Base-by-base conservation (phyloP, 305 asterid species). In the Lippia alba region DNA sequence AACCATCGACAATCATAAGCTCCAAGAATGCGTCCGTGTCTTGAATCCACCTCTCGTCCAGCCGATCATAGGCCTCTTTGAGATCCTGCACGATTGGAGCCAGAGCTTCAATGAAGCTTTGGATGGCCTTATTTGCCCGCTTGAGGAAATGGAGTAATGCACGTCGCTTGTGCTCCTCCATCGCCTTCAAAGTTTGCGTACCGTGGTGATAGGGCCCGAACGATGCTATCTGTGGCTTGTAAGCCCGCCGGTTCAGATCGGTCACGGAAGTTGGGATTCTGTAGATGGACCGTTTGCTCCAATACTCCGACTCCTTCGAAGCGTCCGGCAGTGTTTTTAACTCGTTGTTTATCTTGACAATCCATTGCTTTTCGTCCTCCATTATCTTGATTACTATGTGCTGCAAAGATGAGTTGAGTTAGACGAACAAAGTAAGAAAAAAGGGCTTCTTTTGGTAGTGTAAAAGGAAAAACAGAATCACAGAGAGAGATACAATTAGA, bases 1-100 rank as follows among this genome's bases (percentile, higher is more conserved):
- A 67, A 0, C 91, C 89, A 74, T 86, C 87, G 6, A 50, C 20
- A 51, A 83, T 69, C 89, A 86, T 83, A 32, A 83, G 18, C 63
- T 55, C 41, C 73, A 81, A 40, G 71, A 86, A 86, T 2, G 24
- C 75, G 1, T 68, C 32, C 7, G 41, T 12, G 15, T 72, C 65
- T 0, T 61, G 7, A 14, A 45, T 45, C 81, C 82, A 63, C 0
- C 8, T 14, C 3, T 15, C 32, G n/a, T 76, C 84, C 64, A 76
- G 61, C n/a, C 53, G 65, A 60, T 71, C 82, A 7, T 86, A 84
- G 3, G 86, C 77, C 7, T 72, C 79, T 76, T 61, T 79, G 56
- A 86, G 20, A 33, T 71, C 20, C n/a, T 45, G 19, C 48, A 61
- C 70, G 57, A 51, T 64, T 51, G 44, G 12, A 6, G 5, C 44